Evolutionary conservation across 2,329 filamentous ascomycete species (phyloP).

Genomic region (Trichophyton mentagrophytes): DNA sequence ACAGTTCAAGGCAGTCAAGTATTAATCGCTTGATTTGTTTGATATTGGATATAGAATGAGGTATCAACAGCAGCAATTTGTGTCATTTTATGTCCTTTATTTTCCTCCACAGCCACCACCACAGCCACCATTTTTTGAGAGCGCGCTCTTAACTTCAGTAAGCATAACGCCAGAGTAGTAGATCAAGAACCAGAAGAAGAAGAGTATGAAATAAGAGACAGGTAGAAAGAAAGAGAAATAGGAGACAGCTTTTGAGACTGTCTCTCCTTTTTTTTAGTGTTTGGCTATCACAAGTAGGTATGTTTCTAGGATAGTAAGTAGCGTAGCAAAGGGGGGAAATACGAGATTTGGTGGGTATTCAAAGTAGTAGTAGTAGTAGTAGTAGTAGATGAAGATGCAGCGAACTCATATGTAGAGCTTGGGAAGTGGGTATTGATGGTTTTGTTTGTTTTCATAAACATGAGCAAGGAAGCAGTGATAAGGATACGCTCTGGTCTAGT

Average conservation of each 20-base stretch:
- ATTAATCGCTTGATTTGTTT: neutral
- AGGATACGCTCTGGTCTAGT: neutral
- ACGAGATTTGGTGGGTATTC: neutral
- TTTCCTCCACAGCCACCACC: too few species aligned
- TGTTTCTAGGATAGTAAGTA: neutral
- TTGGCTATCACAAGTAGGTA: neutral
- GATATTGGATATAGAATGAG: neutral
- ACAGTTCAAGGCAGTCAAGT: neutral
- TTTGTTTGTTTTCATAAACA: neutral
- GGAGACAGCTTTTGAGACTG: neutral
- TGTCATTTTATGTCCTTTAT: neutral
- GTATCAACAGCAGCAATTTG: constrained; percentile 1
- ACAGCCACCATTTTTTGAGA: neutral
- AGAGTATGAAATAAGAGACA: neutral
- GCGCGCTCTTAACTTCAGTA: neutral
- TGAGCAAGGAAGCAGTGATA: neutral
- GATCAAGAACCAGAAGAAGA: neutral
- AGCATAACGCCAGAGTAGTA: too few species aligned
- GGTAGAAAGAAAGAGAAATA: neutral
- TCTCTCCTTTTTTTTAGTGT: neutral
- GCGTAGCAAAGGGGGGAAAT: neutral
- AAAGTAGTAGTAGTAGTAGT: neutral
- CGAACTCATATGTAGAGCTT: neutral
- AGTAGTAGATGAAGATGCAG: neutral
- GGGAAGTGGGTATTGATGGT: neutral